Percentiles rank a stretch among this genome's conserved stretches.
Evolutionary conservation across 2,329 filamentous ascomycete genomes (phyloP).

Genomic region (Aspergillus fumigatus): DNA sequence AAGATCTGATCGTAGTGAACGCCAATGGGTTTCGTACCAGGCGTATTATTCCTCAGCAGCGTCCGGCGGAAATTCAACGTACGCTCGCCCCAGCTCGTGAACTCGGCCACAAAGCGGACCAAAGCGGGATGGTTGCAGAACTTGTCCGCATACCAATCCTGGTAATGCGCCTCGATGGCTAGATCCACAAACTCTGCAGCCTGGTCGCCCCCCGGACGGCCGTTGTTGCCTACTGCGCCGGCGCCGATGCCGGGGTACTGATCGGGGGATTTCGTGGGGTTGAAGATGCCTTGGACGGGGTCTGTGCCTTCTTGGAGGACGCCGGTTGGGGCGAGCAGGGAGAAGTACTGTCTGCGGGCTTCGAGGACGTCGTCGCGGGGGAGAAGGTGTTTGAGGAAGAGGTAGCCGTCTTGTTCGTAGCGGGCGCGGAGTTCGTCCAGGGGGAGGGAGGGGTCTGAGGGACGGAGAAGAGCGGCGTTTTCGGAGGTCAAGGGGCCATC

Average conservation of each 20-base stretch:
- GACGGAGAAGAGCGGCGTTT: constrained; percentile 41
- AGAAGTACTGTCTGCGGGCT: constrained; percentile 52
- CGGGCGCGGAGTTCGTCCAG: constrained; percentile 46
- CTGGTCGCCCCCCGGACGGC: constrained; percentile 42
- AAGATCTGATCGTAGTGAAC: constrained; percentile 61
- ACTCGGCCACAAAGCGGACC: constrained; percentile 45
- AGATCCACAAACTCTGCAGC: constrained; percentile 46
- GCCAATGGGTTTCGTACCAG: constrained; percentile 54
- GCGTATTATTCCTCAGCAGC: constrained; percentile 54
- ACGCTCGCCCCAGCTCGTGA: constrained; percentile 52
- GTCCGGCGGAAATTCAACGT: constrained; percentile 47
- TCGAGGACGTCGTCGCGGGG: constrained; percentile 51
- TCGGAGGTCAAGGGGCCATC: constrained; percentile 45
- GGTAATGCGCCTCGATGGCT: constrained; percentile 51
- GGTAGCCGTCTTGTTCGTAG: constrained; percentile 49
- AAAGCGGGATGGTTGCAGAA: constrained; percentile 53
- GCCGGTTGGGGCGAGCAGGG: constrained; percentile 50
- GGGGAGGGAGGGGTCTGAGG: constrained; percentile 43
- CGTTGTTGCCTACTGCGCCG: constrained; percentile 43
- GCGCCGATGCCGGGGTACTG: constrained; percentile 54
- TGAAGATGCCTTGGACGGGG: constrained; percentile 53
- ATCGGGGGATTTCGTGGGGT: constrained; percentile 37
- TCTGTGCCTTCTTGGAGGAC: constrained; percentile 52
- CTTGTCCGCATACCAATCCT: constrained; percentile 50
- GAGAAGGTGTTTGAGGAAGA: constrained; percentile 53